These are phyloP conservation scores for Hyparrhenia diplandra DNA, from an alignment of 176 grass and related monocot genomes.

Conservation along the genomic window DNA sequence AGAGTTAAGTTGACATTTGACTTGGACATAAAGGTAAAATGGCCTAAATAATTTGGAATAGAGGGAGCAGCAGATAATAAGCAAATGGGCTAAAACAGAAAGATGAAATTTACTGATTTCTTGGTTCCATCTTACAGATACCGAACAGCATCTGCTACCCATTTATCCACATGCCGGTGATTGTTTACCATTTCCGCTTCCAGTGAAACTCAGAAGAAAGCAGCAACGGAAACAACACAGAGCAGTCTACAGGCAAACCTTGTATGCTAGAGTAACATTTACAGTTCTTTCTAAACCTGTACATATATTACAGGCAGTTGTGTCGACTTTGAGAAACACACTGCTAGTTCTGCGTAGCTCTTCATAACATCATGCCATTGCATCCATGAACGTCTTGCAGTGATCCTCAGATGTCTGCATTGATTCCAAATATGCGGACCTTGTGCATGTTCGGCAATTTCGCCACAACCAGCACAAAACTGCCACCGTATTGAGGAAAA, in stretches of 20 bases:
- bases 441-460: slow-evolving; percentile 86
- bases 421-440: slow-evolving; percentile 88
- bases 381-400: background rate
- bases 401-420: slow-evolving; percentile 52
- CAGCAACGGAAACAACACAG: background rate
- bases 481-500: slow-evolving; percentile 62
- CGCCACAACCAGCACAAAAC: slow-evolving; percentile 64
- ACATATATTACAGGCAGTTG: background rate
- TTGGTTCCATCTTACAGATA: background rate
- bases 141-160: slow-evolving; percentile 1
- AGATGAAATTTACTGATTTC: background rate
- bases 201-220: background rate
- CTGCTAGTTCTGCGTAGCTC: background rate
- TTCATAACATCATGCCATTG: background rate
- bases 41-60: background rate
- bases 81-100: background rate
- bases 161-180: background rate
- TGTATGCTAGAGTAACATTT: slow-evolving; percentile 23
- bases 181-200: background rate
- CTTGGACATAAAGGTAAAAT: background rate
- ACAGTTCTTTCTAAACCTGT: slow-evolving; percentile 27
- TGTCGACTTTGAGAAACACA: background rate
- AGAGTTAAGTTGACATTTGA: background rate
- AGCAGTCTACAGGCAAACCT: background rate
- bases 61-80: background rate